These are phyloP conservation scores for Rhizomucor pusillus DNA, from an alignment of 371 early-diverging fungal species.

Conservation along the genomic window DNA sequence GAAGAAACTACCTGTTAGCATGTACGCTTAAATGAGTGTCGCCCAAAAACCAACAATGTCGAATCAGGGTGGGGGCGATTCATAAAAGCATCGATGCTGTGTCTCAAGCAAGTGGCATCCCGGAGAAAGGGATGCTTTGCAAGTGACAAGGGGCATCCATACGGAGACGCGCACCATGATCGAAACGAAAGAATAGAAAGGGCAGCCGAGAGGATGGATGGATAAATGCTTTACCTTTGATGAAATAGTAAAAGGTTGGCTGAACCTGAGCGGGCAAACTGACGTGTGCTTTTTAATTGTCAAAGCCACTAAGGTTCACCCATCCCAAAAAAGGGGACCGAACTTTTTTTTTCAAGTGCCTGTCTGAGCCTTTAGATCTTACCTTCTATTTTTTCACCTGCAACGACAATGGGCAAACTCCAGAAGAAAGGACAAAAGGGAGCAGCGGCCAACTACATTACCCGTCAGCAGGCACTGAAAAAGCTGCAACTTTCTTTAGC, in stretches of 20 bases:
- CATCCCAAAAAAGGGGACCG: too few species aligned
- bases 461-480: slow-evolving; percentile 87
- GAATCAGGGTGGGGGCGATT: slow-evolving; percentile 2
- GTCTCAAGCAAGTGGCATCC: slow-evolving; percentile 9
- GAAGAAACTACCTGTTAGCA: slow-evolving; percentile 5
- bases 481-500: slow-evolving; percentile 93
- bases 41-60: slow-evolving; percentile 4
- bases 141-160: slow-evolving; percentile 4
- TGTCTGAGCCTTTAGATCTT: not conserved
- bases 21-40: slow-evolving; percentile 15
- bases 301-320: too few species aligned
- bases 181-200: not conserved
- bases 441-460: slow-evolving; percentile 88
- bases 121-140: not conserved
- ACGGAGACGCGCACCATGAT: too few species aligned
- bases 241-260: too few species aligned
- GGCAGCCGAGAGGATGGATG: slow-evolving; percentile 12
- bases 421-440: slow-evolving; percentile 90
- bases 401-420: slow-evolving; percentile 65
- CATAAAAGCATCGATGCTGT: not conserved
- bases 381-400: not conserved
- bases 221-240: slow-evolving; percentile 9
- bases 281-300: too few species aligned
- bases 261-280: too few species aligned
- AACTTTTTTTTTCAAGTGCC: too few species aligned